Percentiles rank a stretch among this genome's conserved stretches.
phyloP scores from a whole-genome alignment of 202 grass and related monocot species.

The Panicum virgatum region DNA sequence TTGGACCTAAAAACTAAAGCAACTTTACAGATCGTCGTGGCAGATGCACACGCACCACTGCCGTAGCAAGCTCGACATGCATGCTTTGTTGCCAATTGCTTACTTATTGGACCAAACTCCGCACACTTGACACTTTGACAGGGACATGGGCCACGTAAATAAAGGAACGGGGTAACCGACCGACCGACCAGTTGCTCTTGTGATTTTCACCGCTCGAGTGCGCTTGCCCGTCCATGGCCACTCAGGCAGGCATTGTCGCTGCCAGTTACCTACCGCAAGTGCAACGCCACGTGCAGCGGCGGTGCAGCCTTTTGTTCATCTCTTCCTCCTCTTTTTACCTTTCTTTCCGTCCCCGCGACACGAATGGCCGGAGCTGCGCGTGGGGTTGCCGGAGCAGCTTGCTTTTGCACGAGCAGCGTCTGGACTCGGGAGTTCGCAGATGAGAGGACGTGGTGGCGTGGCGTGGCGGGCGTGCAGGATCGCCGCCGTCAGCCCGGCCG shows the following conservation, averaged over 20 bases:
- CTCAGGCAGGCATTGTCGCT: background rate
- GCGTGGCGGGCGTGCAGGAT: too few species aligned
- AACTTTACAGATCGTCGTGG: background rate
- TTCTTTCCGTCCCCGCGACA: background rate
- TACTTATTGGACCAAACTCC: background rate
- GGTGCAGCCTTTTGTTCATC: slow-evolving; percentile 33
- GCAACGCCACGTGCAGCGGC: slow-evolving; percentile 31
- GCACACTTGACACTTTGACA: background rate
- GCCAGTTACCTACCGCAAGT: slow-evolving; percentile 36
- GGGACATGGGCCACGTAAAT: background rate
- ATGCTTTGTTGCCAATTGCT: too few species aligned
- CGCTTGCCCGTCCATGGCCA: background rate
- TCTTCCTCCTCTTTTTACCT: background rate
- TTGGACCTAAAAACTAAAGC: background rate
- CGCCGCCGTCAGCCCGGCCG: too few species aligned
- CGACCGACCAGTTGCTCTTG: background rate
- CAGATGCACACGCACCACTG: background rate
- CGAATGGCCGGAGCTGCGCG: too few species aligned
- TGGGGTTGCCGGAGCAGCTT: background rate
- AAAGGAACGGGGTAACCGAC: background rate
- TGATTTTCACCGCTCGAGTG: slow-evolving; percentile 1
- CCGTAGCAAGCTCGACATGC: background rate
- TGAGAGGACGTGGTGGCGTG: too few species aligned
- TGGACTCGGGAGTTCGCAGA: too few species aligned
- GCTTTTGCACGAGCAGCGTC: background rate